Evolutionary conservation across 2,329 filamentous ascomycete species (phyloP).

Genomic region (Sarocladium brachiariae): DNA sequence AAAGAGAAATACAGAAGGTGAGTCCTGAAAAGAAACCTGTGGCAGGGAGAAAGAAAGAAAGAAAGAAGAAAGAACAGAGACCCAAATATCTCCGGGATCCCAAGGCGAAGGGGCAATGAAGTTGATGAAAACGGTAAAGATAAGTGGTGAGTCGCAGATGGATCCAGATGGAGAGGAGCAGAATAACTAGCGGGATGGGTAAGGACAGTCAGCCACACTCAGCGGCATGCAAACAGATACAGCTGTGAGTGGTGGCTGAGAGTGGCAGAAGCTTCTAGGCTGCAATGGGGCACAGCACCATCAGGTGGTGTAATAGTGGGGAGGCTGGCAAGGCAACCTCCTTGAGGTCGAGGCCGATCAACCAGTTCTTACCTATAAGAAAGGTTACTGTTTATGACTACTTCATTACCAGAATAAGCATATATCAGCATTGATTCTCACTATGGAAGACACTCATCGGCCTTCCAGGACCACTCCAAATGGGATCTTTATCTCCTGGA

Average conservation of each 20-base stretch:
- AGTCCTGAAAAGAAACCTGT: neutral
- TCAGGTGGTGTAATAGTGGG: neutral
- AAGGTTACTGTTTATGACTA: too few species aligned
- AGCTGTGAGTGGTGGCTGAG: neutral
- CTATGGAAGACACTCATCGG: too few species aligned
- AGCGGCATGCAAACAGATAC: neutral
- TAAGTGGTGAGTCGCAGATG: neutral
- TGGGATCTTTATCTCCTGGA: too few species aligned
- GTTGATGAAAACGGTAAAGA: neutral
- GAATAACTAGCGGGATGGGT: neutral
- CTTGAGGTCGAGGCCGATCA: too few species aligned
- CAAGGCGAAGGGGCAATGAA: neutral
- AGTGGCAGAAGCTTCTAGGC: neutral
- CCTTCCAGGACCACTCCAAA: too few species aligned
- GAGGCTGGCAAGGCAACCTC: too few species aligned
- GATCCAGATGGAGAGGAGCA: conserved; percentile 1
- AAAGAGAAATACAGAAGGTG: too few species aligned
- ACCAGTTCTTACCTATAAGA: too few species aligned
- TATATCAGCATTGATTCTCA: too few species aligned
- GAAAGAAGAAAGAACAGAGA: neutral
- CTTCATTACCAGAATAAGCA: too few species aligned
- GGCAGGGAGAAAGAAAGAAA: neutral
- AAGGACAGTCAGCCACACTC: neutral
- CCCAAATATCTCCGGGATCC: too few species aligned
- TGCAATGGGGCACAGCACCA: neutral